Percentiles rank a stretch among this genome's conserved stretches.
Conservation (phyloP, 768 basidiomycete genomes). For the Tulasnella sp. region DNA sequence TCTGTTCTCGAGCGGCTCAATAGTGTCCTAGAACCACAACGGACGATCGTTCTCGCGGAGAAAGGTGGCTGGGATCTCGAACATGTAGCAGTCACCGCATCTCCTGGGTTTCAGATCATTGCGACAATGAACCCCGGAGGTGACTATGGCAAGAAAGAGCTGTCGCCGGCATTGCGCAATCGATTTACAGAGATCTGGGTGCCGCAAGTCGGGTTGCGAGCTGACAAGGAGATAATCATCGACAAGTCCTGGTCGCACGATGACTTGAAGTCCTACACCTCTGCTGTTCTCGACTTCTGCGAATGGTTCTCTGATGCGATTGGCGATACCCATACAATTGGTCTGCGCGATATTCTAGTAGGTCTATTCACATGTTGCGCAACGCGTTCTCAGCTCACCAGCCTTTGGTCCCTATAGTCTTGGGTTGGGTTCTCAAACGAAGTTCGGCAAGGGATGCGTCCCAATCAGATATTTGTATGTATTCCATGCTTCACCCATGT, state of each 20-base stretch:
- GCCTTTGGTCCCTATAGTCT: conserved; percentile 39
- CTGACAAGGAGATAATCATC: conserved; percentile 72
- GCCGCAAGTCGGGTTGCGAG: conserved; percentile 59
- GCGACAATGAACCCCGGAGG: conserved; percentile 99
- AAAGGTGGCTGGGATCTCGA: conserved; percentile 67
- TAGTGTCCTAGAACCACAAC: conserved; percentile 86
- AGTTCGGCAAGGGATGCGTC: conserved; percentile 27
- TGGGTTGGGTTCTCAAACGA: conserved; percentile 84
- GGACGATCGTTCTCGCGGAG: conserved; percentile 86
- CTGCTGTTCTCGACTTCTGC: conserved; percentile 59
- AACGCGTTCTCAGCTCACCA: background rate
- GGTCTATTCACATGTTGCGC: conserved; percentile 20
- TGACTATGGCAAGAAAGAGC: conserved; percentile 97
- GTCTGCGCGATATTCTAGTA: conserved; percentile 83
- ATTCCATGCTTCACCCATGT: background rate
- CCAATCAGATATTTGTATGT: conserved; percentile 58
- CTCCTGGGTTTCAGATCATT: conserved; percentile 67
- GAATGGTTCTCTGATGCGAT: conserved; percentile 62
- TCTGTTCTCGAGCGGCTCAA: conserved; percentile 95
- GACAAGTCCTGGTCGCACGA: conserved; percentile 52
- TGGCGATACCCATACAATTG: conserved; percentile 53
- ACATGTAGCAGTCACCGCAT: conserved; percentile 54
- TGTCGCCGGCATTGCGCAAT: conserved; percentile 92
- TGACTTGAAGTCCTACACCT: conserved; percentile 43
- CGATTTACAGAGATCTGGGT: conserved; percentile 99